Evolutionary conservation across 371 early-diverging fungal species (phyloP).

Genomic region (Batrachochytrium dendrobatidis): DNA sequence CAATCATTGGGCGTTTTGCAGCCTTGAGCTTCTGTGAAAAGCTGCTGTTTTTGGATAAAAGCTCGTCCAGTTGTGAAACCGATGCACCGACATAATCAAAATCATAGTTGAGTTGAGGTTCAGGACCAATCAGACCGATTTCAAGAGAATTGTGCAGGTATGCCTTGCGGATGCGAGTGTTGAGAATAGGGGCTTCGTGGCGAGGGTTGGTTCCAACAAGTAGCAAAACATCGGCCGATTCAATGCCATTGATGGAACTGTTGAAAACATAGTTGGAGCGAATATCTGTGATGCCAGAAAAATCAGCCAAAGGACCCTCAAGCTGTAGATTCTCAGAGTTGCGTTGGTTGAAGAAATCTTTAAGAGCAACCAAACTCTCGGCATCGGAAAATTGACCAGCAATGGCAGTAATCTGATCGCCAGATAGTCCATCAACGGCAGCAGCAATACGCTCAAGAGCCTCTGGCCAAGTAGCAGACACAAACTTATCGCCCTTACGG

Average conservation of each 20-base stretch:
- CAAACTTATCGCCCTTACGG: constrained; percentile 76
- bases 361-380: constrained; percentile 68
- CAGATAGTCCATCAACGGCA: constrained; percentile 52
- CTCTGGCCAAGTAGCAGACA: constrained; percentile 78
- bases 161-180: constrained; percentile 90
- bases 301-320: constrained; percentile 47
- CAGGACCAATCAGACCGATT: constrained; percentile 74
- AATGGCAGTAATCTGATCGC: constrained; percentile 63
- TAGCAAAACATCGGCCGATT: constrained; percentile 86
- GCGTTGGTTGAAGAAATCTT: constrained; percentile 83
- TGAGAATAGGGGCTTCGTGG: constrained; percentile 92
- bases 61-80: constrained; percentile 58
- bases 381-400: constrained; percentile 94
- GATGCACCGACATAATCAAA: constrained; percentile 75
- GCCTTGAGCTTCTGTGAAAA: constrained; percentile 68
- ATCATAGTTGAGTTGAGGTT: constrained; percentile 79
- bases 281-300: constrained; percentile 62
- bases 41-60: constrained; percentile 62
- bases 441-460: constrained; percentile 71
- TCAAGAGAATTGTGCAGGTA: constrained; percentile 76
- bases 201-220: constrained; percentile 94
- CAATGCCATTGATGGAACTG: constrained; percentile 76
- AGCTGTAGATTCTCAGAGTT: constrained; percentile 79
- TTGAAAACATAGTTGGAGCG: constrained; percentile 86
- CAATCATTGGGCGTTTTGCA: constrained; percentile 87